These are phyloP conservation scores for Discostella pseudostelligera DNA, from an alignment of 108 stramenopile species.

Conservation along the genomic window DNA sequence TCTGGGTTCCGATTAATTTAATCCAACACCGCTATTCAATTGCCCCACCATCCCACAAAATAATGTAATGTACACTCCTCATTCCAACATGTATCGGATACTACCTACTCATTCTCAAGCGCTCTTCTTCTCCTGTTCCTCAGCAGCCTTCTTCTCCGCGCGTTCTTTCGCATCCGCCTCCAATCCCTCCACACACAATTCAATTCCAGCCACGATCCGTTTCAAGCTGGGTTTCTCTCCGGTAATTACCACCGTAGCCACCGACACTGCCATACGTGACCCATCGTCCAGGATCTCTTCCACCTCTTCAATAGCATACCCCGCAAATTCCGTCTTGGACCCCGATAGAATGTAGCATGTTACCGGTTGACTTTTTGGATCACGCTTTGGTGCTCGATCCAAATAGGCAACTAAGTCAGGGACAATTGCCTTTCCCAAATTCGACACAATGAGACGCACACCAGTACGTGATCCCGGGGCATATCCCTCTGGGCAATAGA, in stretches of 20 bases:
- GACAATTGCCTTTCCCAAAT: conserved; percentile 50
- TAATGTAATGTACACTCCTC: conserved; percentile 4
- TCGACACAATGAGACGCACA: conserved; percentile 75
- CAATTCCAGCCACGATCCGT: conserved; percentile 75
- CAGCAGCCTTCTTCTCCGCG: conserved; percentile 60
- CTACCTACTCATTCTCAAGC: background rate
- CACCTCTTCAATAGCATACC: conserved; percentile 85
- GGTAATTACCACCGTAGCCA: conserved; percentile 74
- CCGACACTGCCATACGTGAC: conserved; percentile 67
- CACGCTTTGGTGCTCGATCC: conserved; percentile 73
- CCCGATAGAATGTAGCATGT: conserved; percentile 78
- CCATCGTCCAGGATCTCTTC: conserved; percentile 57
- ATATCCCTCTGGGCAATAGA: conserved; percentile 87
- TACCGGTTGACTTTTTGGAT: conserved; percentile 63
- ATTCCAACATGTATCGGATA: background rate
- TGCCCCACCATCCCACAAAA: conserved; percentile 1
- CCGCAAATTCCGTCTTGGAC: conserved; percentile 60
- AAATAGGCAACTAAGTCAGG: conserved; percentile 76
- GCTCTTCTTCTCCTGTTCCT: conserved; percentile 25
- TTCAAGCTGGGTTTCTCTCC: conserved; percentile 59
- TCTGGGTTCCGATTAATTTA: conserved; percentile 74
- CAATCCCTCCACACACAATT: conserved; percentile 76
- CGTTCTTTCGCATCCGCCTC: conserved; percentile 77
- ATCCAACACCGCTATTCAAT: background rate
- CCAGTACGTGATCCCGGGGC: conserved; percentile 71